Percentiles rank a stretch among this genome's conserved stretches.
Evolutionary conservation across 106 monocot species (phyloP).

Genomic region (Phalaenopsis equestris): DNA sequence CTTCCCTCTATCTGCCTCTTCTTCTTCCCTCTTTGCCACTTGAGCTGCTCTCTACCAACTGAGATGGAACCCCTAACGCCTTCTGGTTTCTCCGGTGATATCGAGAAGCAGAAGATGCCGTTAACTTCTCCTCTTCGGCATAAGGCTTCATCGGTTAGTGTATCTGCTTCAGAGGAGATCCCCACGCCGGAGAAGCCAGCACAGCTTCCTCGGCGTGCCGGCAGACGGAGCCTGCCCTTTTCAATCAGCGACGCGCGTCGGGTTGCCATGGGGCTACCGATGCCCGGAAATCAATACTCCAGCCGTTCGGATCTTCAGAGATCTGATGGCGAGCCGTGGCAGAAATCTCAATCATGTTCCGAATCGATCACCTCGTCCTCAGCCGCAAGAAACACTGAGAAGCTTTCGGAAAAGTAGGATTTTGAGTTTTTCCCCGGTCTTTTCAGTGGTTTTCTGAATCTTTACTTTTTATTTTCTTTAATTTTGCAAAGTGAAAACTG

Average conservation of each 20-base stretch:
- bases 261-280: conserved; percentile 28
- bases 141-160: background rate
- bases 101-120: background rate
- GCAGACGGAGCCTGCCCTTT: conserved; percentile 27
- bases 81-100: conserved; percentile 8
- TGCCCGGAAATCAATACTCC: background rate
- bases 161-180: conserved; percentile 19
- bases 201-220: conserved; percentile 20
- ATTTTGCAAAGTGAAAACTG: background rate
- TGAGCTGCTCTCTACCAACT: too few relatives aligned
- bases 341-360: background rate
- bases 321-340: conserved; percentile 7
- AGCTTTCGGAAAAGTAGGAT: conserved; percentile 51
- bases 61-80: too few relatives aligned
- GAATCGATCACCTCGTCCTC: background rate
- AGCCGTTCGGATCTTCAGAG: conserved; percentile 3
- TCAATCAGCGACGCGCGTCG: conserved; percentile 52
- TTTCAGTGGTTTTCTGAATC: background rate
- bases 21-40: too few relatives aligned
- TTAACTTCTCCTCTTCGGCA: conserved; percentile 2
- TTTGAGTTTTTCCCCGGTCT: background rate
- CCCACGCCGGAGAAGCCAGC: conserved; percentile 52
- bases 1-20: too few relatives aligned
- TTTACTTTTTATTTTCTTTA: background rate
- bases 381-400: conserved; percentile 9